phyloP scores from a whole-genome alignment of 257 asterid genomes.

The Knoxia roxburghii region DNA sequence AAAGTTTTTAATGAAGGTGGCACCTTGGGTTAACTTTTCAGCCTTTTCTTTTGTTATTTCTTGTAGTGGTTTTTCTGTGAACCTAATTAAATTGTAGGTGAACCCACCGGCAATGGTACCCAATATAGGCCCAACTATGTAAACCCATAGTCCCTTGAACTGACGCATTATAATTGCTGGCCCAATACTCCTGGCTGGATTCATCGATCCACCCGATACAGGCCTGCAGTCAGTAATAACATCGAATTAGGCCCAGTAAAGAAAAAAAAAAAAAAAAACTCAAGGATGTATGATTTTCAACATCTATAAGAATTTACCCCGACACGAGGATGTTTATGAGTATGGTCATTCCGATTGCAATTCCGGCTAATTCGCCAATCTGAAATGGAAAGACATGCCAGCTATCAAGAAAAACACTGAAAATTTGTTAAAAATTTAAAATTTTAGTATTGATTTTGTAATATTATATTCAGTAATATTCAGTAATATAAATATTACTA shows the following conservation, averaged over 20 bases:
- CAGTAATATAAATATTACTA: too few relatives aligned
- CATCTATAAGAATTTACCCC: conserved; percentile 27
- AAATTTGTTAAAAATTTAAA: too few relatives aligned
- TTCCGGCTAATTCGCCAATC: conserved; percentile 75
- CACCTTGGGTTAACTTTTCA: conserved; percentile 27
- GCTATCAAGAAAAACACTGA: too few relatives aligned
- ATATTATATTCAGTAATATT: too few relatives aligned
- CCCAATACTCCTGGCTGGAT: conserved; percentile 63
- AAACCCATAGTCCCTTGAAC: conserved; percentile 44
- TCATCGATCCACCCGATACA: conserved; percentile 61
- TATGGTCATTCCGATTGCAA: conserved; percentile 71
- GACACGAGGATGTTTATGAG: conserved; percentile 48
- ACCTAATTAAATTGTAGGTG: conserved; percentile 54
- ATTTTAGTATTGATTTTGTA: too few relatives aligned
- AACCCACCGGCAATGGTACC: conserved; percentile 51
- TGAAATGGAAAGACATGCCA: conserved; percentile 11
- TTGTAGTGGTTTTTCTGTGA: conserved; percentile 49
- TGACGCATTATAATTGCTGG: conserved; percentile 49
- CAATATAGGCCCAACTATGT: conserved; percentile 45
- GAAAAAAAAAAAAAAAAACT: too few relatives aligned
- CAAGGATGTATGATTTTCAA: too few relatives aligned
- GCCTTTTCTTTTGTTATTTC: conserved; percentile 44
- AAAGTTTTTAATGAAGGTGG: neutral
- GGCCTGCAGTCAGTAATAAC: conserved; percentile 31
- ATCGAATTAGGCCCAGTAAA: too few relatives aligned